Evolutionary conservation across 2,329 filamentous ascomycete species (phyloP).

Genomic region (Davidsoniella virescens): DNA sequence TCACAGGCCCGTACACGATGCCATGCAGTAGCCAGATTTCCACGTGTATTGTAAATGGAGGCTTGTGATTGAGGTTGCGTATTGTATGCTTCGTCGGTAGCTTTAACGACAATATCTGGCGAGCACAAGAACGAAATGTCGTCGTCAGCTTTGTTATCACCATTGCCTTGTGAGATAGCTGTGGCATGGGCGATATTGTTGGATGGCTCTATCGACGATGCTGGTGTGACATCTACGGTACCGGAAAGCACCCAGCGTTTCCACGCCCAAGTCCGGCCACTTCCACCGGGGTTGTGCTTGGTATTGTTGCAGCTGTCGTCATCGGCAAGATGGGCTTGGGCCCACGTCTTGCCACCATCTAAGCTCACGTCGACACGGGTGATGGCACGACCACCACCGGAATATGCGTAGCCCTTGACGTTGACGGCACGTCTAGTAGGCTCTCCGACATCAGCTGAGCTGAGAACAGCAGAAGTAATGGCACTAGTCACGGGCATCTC

Average conservation of each 20-base stretch:
- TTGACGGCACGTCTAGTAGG: constrained; percentile 18
- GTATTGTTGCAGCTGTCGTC: constrained; percentile 26
- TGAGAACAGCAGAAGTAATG: constrained; percentile 31
- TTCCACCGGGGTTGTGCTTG: constrained; percentile 20
- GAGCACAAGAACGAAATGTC: constrained; percentile 24
- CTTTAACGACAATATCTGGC: constrained; percentile 43
- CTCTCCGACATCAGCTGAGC: constrained; percentile 10
- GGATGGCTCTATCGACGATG: constrained; percentile 6
- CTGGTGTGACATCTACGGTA: constrained; percentile 17
- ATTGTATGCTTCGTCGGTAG: constrained; percentile 50
- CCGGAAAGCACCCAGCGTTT: constrained; percentile 43
- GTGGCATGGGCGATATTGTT: not conserved
- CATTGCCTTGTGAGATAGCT: not conserved
- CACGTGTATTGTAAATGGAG: constrained; percentile 46
- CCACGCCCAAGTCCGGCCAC: constrained; percentile 39
- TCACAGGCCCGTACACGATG: constrained; percentile 34
- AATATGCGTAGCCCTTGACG: constrained; percentile 49
- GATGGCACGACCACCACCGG: constrained; percentile 48
- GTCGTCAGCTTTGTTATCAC: constrained; percentile 1
- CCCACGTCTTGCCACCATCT: constrained; percentile 48
- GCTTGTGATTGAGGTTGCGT: constrained; percentile 45
- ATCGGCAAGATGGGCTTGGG: constrained; percentile 42
- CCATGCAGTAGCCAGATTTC: constrained; percentile 52
- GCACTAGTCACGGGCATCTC: constrained; percentile 53
- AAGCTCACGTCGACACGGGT: constrained; percentile 51